Evolutionary conservation across 768 basidiomycete species (phyloP).

Genomic region (Tephrocybe rancida): DNA sequence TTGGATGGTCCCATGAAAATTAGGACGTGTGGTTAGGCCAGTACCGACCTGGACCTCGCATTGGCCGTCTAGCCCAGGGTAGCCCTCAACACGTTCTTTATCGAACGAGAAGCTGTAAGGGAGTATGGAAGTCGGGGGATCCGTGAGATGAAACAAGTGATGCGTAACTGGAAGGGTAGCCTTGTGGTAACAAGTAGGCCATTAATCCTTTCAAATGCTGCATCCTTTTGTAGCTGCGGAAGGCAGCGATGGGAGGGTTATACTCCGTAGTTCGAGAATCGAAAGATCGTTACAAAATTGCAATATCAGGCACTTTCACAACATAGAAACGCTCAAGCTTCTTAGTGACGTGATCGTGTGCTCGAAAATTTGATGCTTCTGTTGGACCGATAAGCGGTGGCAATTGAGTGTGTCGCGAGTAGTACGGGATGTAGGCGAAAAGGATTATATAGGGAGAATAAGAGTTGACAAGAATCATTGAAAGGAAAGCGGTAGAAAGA

Average conservation of each 20-base stretch:
- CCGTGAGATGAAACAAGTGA: constrained; percentile 22
- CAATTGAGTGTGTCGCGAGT: background rate
- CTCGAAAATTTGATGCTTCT: constrained; percentile 32
- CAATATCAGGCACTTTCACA: constrained; percentile 9
- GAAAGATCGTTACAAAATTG: background rate
- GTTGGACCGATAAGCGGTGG: constrained; percentile 23
- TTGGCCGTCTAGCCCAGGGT: background rate
- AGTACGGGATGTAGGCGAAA: background rate
- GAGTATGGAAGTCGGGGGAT: constrained; percentile 1
- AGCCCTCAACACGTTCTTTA: constrained; percentile 10
- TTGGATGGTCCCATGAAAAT: background rate
- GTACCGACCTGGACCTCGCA: background rate
- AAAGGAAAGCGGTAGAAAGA: background rate
- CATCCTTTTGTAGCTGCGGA: background rate
- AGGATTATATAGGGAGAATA: background rate
- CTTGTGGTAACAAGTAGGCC: too few species aligned
- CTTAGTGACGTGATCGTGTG: constrained; percentile 39
- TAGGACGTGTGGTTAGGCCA: background rate
- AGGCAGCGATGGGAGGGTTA: background rate
- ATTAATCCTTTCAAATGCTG: too few species aligned
- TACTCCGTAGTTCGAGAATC: background rate
- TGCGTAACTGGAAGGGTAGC: background rate
- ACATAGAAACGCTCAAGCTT: constrained; percentile 22
- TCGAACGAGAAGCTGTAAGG: constrained; percentile 4
- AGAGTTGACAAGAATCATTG: background rate